Percentiles rank a stretch among this genome's conserved stretches.
Evolutionary conservation across 495 filamentous ascomycete species (phyloP).

Genomic region (Jackrogersella minutella): DNA sequence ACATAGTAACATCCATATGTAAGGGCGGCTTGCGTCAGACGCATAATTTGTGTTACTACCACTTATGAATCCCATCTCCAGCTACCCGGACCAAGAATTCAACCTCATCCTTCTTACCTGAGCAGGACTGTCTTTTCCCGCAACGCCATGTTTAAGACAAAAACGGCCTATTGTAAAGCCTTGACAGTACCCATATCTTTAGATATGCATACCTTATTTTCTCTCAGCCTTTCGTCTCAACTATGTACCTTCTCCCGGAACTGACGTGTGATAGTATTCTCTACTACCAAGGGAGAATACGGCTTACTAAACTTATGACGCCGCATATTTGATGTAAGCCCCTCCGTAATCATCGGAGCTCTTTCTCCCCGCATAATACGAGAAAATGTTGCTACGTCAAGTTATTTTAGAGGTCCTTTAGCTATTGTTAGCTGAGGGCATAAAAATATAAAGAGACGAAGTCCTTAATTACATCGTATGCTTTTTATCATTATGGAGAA

Average conservation of each 20-base stretch:
- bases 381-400: neutral
- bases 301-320: neutral
- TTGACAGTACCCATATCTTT: neutral
- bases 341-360: neutral
- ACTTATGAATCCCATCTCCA: neutral
- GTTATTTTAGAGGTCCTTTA: too few relatives aligned
- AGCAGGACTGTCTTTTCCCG: neutral
- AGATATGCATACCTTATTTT: neutral
- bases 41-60: neutral
- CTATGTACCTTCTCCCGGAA: neutral
- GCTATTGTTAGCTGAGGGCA: too few relatives aligned
- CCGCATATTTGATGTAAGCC: neutral
- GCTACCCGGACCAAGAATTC: neutral
- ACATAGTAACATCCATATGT: conserved; percentile 12
- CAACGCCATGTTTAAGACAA: neutral
- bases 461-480: neutral
- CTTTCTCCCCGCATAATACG: neutral
- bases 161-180: neutral
- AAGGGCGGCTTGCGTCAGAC: conserved; percentile 6
- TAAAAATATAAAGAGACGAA: neutral
- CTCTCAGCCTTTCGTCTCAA: neutral
- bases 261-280: neutral
- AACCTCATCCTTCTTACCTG: neutral
- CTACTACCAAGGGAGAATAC: neutral
- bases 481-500: neutral